phyloP scores from a whole-genome alignment of 2,329 filamentous ascomycete genomes.

The Cryphonectria radicalis region DNA sequence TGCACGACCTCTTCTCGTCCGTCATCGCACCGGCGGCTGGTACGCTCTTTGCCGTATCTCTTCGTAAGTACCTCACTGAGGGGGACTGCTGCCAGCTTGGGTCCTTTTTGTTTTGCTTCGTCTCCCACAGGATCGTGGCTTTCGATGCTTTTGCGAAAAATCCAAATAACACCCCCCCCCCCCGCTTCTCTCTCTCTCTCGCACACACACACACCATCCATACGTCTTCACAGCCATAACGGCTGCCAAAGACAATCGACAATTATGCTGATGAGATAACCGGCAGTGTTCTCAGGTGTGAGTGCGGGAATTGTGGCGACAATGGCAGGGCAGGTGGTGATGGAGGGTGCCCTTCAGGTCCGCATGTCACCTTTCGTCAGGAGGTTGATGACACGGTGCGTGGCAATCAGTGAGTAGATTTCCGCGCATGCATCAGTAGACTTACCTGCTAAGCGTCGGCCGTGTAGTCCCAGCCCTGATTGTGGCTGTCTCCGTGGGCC shows the following conservation, averaged over 20 bases:
- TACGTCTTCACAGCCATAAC: background rate
- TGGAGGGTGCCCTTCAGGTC: slow-evolving; percentile 38
- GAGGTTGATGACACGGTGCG: slow-evolving; percentile 36
- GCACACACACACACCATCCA: background rate
- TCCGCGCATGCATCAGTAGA: background rate
- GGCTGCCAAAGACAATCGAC: background rate
- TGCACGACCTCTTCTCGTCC: slow-evolving; percentile 56
- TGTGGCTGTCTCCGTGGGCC: slow-evolving; percentile 38
- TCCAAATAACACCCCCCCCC: too few relatives aligned
- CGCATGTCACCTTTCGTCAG: slow-evolving; percentile 37
- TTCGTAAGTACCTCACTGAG: slow-evolving; percentile 40
- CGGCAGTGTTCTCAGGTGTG: slow-evolving; percentile 62
- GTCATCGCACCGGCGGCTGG: slow-evolving; percentile 72
- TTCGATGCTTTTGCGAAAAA: too few relatives aligned
- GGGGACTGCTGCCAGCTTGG: background rate
- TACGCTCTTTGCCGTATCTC: slow-evolving; percentile 70
- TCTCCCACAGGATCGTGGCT: background rate
- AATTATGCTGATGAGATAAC: background rate
- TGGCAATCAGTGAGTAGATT: slow-evolving; percentile 32
- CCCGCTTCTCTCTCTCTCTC: background rate
- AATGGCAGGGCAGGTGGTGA: slow-evolving; percentile 67
- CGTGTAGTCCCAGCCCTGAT: slow-evolving; percentile 36
- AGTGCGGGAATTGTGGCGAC: slow-evolving; percentile 76
- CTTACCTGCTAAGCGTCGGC: background rate
- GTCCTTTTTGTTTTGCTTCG: background rate